These are phyloP conservation scores for Carex arenaria DNA, from an alignment of 202 grass and related monocot genomes.

Conservation along the genomic window DNA sequence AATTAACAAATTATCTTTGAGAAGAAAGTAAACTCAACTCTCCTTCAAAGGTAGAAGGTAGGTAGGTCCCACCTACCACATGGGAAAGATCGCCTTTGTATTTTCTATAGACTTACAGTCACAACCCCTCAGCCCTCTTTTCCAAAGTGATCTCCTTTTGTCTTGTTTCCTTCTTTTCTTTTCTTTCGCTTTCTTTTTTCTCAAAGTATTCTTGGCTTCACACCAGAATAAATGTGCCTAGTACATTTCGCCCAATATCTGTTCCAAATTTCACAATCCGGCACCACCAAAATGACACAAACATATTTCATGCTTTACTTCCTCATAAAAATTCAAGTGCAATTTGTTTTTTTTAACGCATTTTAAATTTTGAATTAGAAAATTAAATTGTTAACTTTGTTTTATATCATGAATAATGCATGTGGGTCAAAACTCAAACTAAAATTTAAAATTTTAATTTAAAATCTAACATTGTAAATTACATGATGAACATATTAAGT, in stretches of 20 bases:
- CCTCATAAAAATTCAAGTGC: not conserved
- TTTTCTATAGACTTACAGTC: conserved; percentile 12
- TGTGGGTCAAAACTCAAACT: not conserved
- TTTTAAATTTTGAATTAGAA: not conserved
- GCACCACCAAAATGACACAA: not conserved
- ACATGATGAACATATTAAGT: not conserved
- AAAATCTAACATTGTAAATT: not conserved
- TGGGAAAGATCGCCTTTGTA: conserved; percentile 52
- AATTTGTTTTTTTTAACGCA: not conserved
- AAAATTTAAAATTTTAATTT: not conserved
- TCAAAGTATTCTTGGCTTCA: conserved; percentile 18
- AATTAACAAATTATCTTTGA: not conserved
- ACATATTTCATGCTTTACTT: not conserved
- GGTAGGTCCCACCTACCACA: conserved; percentile 26
- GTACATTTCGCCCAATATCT: not conserved
- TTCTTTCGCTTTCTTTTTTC: not conserved
- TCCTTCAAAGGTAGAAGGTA: not conserved
- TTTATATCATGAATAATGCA: not conserved
- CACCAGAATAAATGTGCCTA: not conserved
- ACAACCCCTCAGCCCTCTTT: conserved; percentile 13
- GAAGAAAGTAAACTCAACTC: not conserved
- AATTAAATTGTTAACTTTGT: not conserved
- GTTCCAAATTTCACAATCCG: not conserved
- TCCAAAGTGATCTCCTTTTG: conserved; percentile 38
- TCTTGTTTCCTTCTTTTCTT: conserved; percentile 14